Base-by-base conservation (phyloP, 148 eudicot species). In the Drosera capensis region DNA sequence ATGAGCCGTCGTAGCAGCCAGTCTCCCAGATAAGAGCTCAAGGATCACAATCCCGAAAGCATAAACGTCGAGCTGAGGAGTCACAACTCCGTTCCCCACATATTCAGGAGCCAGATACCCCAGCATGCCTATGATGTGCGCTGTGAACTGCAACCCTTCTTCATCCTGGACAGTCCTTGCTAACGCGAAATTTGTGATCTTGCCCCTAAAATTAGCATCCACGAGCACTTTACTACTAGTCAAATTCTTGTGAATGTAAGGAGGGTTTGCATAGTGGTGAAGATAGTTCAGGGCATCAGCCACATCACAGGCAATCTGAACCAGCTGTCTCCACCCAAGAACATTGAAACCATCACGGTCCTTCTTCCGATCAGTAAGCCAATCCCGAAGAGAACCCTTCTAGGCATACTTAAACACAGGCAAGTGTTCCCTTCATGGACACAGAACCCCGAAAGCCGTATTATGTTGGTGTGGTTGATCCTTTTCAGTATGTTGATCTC, bases 401-500 rank as follows among this genome's bases (percentile, higher is more conserved):
- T 75, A 71, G 17, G 92, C 86, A 40, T 58, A 75, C 62, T 86
- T 81, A 36, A 71, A 86, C 1, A 86, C 79, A 39, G 73, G 57
- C 71, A 80, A 17, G 86, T 80, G 50, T 66, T 75, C 8, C 83
- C 92, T n/a, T 71, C 63, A 38, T 78, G 73, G 25, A 72, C 49
- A 41, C 92, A 78, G 43, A 70, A 75, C 17, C 95, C 92, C 5
- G 83, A 86, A 28, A 86, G 59, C 40, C 79, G 57, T n/a, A 70
- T 57, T 37, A 85, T 78, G 51, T 72, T 78, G 7, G 74, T 72
- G 57, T 86, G 95, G 45, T 78, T 86, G 25, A 80, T 78, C 38
- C 63, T 75, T 43, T 75, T 77, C 35, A 85, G 55, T 1, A 75
- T 67, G 49, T 56, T 67, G 38, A 86, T 80, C 59, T 80, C 95